Evolutionary conservation across 139 green algal species (phyloP), one percentile per base, ranked within the genome.

Genomic region (Ettlia oleoabundans): DNA sequence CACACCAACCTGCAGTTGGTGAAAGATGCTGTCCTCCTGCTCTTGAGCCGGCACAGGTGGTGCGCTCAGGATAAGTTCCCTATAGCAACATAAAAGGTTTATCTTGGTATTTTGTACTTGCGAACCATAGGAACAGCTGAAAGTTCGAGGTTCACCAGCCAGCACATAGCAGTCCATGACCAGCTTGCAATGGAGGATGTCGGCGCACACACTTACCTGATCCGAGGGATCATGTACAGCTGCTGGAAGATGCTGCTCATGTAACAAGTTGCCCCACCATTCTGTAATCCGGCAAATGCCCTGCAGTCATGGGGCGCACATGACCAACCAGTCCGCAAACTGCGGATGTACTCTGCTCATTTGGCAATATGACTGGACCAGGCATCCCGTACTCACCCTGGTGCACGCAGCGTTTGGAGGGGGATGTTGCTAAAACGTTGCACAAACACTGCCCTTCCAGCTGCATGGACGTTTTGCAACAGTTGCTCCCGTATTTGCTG

Each of bases 241-340:
- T 98, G 94, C 91, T 98, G 96, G 73, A 98, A 90, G 37, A 97
- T 91, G 26, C 88, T 74, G 83, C 98, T 98, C 95, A 98, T 99
- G 90, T 98, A 98, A 89, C 96, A 99, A 4, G 95, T 98, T 21
- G 95, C 96, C 26, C 92, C 95, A 24, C 84, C 92, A 80, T 97
- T 98, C 52, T 88, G 85, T 69, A 85, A 63, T 35, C 80, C 80
- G 47, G 63, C 75, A 64, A 66, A 82, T 38, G 55, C 37, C 32
- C 74, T 70, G 55, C 55, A n/a, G n/a, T n/a, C n/a, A n/a, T n/a
- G n/a, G n/a, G n/a, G n/a, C n/a, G n/a, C n/a, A n/a, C n/a, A n/a
- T n/a, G n/a, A n/a, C n/a, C n/a, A n/a, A n/a, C n/a, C n/a, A n/a
- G n/a, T n/a, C n/a, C n/a, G n/a, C n/a, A n/a, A n/a, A n/a, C n/a